Conservation (phyloP, 2,329 filamentous ascomycete species). For the Penicillium nordicum region DNA sequence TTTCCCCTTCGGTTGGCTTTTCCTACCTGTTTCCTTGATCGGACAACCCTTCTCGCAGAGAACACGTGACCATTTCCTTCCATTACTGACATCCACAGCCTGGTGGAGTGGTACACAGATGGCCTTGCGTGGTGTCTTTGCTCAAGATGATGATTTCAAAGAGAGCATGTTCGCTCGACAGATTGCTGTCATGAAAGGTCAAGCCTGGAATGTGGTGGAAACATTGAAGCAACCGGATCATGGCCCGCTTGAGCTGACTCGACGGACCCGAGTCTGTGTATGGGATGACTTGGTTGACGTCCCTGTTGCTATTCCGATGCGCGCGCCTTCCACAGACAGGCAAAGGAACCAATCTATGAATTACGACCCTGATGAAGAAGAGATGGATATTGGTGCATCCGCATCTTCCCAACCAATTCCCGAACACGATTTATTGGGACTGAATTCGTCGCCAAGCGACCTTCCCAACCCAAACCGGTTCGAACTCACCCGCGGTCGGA, state of each 20-base stretch:
- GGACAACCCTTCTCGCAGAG: constrained; percentile 93
- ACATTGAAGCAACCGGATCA: constrained; percentile 90
- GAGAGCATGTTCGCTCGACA: constrained; percentile 99
- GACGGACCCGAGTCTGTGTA: constrained; percentile 85
- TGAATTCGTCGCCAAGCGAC: constrained; percentile 55
- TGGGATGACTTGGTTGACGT: constrained; percentile 98
- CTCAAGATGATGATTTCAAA: constrained; percentile 91
- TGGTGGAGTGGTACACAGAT: constrained; percentile 97
- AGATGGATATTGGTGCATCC: constrained; percentile 83
- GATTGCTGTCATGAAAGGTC: constrained; percentile 98
- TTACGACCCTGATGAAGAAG: constrained; percentile 65
- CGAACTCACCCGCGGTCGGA: constrained; percentile 54
- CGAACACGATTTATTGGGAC: constrained; percentile 65
- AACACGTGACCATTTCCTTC: constrained; percentile 92
- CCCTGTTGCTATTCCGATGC: constrained; percentile 87
- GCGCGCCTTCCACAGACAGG: constrained; percentile 79
- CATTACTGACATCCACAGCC: constrained; percentile 84
- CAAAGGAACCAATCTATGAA: constrained; percentile 60
- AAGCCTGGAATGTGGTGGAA: constrained; percentile 98
- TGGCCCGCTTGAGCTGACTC: constrained; percentile 86
- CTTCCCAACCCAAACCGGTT: constrained; percentile 74
- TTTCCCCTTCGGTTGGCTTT: constrained; percentile 98
- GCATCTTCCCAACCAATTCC: constrained; percentile 53
- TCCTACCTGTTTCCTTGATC: constrained; percentile 92
- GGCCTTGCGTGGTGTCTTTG: constrained; percentile 80